These are phyloP conservation scores for Melaleuca quinquenervia DNA, from an alignment of 345 rosid species.

Conservation along the genomic window DNA sequence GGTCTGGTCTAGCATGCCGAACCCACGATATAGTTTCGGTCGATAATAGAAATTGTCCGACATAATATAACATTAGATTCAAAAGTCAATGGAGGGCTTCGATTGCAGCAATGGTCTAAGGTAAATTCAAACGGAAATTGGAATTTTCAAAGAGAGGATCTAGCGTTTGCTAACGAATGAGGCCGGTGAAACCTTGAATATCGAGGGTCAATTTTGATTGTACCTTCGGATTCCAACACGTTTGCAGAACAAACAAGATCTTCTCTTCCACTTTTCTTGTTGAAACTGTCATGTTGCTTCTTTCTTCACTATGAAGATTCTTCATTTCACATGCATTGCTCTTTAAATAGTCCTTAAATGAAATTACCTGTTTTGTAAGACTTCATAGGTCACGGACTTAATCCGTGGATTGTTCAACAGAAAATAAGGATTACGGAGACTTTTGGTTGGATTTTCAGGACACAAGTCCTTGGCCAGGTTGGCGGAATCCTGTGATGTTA, in stretches of 20 bases:
- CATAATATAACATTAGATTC: neutral
- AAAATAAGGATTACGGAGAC: neutral
- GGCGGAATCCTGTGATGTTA: neutral
- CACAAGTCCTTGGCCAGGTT: neutral
- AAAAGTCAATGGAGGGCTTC: neutral
- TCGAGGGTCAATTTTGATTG: neutral
- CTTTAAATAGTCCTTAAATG: neutral
- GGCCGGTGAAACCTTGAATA: neutral
- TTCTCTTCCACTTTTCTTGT: neutral
- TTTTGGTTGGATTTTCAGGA: neutral
- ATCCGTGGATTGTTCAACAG: neutral
- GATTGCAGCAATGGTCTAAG: neutral
- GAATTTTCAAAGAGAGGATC: neutral
- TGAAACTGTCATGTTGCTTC: neutral
- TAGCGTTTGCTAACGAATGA: neutral
- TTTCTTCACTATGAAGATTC: neutral
- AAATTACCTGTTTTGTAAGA: neutral
- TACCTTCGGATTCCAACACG: constrained; percentile 8
- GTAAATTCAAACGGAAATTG: neutral
- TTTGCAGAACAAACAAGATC: neutral
- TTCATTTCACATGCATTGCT: neutral
- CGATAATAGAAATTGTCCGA: neutral
- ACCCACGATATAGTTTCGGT: neutral
- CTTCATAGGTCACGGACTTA: neutral
- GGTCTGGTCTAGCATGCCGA: neutral